Evolutionary conservation across 1,284 basidiomycete genomes (phyloP).

Genomic region (Apiotrichum sp.): DNA sequence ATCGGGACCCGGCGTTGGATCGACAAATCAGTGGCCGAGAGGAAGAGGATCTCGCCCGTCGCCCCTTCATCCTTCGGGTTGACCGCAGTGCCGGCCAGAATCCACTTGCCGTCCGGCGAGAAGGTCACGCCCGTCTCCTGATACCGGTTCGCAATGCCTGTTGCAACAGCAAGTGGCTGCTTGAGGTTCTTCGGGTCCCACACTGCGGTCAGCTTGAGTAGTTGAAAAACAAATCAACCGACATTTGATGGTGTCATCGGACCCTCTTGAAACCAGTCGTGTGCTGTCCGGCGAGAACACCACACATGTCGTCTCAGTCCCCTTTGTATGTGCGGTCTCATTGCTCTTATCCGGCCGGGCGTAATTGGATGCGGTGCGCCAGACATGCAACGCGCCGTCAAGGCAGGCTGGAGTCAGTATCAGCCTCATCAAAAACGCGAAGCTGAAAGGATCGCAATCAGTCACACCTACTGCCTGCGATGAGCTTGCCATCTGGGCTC

Average conservation of each 20-base stretch:
- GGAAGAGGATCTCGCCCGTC: constrained; percentile 63
- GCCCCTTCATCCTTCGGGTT: constrained; percentile 55
- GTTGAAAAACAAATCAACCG: constrained; percentile 44
- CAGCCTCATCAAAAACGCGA: background rate
- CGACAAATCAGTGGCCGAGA: constrained; percentile 63
- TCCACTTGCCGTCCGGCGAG: constrained; percentile 79
- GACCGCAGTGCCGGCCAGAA: constrained; percentile 68
- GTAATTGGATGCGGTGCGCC: constrained; percentile 87
- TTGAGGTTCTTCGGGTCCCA: constrained; percentile 90
- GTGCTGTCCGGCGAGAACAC: constrained; percentile 76
- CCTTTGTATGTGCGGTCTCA: constrained; percentile 78
- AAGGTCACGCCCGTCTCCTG: constrained; percentile 86
- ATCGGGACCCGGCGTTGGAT: constrained; percentile 55
- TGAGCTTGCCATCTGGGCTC: constrained; percentile 74
- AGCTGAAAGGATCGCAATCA: background rate
- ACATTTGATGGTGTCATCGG: constrained; percentile 92
- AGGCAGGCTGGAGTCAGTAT: constrained; percentile 59
- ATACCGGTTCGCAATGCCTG: constrained; percentile 69
- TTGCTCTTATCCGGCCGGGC: constrained; percentile 78
- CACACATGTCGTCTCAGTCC: constrained; percentile 74
- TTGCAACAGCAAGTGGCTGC: constrained; percentile 65
- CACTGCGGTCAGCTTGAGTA: constrained; percentile 52
- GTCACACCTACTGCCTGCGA: constrained; percentile 66
- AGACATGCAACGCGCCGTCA: constrained; percentile 88
- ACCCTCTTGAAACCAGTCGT: constrained; percentile 76